Base-by-base conservation (phyloP, 129 eudicot genomes). In the Flaveria robusta region DNA sequence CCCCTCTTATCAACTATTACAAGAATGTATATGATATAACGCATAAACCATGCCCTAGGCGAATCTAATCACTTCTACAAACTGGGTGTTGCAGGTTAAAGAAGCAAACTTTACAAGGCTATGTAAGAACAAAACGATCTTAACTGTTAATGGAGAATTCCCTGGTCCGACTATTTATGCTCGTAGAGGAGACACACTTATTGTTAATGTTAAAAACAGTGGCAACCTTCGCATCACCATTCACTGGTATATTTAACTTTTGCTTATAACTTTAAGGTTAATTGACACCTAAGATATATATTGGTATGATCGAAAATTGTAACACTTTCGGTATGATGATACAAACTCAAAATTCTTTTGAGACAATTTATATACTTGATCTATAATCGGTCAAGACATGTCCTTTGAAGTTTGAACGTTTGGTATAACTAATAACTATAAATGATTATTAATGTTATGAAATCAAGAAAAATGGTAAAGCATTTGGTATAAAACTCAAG, bases 161-260 rank as follows among this genome's bases (percentile, higher is more conserved):
- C 91, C 91, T 2, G 88, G 91, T 43, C 91, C 88, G 14, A 78
- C 88, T 26, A 52, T 81, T 22, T 59, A 79, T 55, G 88, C 83
- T 42, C 79, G 59, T 14, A 55, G 71, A 74, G 90, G 87, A 43
- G 87, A 86, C 16, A 83, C 87, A 7, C n/a, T 83, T 9, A 8
- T 84, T 0, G 86, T 87, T 29, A 79, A 87, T 56, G 86, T 87
- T 78, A 10, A 7, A 22, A 87, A 87, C 84, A 18, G 7, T 19
- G 88, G 71, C 26, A 49, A 60, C 31, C 74, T 81, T 11, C 75
- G 82, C 26, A 78, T 87, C 67, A 87, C 91, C 22, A 78, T 87
- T 62, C 91, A 87, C 72, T 87, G 91, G 91, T 78, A 66, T 64
- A 31, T 31, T 6, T 31, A n/a, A 59, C 37, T 59, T 54, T 54